Base-by-base conservation (phyloP, 768 basidiomycete species). In the Serendipita sp. region DNA sequence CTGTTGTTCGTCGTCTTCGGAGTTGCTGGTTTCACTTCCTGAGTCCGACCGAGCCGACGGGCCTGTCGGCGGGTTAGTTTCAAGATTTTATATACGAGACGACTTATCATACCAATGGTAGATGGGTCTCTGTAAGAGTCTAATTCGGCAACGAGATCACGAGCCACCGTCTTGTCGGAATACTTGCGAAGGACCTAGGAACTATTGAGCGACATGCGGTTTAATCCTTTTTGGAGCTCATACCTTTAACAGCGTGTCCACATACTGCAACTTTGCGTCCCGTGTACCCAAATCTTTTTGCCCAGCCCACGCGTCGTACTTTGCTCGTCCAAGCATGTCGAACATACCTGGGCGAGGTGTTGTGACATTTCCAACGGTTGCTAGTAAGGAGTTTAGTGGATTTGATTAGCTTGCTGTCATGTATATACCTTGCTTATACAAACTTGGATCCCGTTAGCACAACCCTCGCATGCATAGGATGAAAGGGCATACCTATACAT, bases 271-370 rank as follows among this genome's bases (percentile, higher is more conserved):
- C 75, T 91, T 94, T 2, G 94, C 92, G 70, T 94, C 88, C 63
- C 80, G 80, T 28, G 81, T 72, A 67, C 86, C 83, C 45, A 93
- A 72, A 68, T 92, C 91, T 68, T 85, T 87, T 72, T 94, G 91
- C 72, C 93, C 95, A 54, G 88, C 86, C 94, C 94, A 97, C 48
- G 89, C 89, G 76, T 94, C 92, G 91, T 93, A 96, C 77, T 97
- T 97, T 23, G 93, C 92, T 68, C 92, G 79, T 46, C 89, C 90
- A 4, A 96, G 77, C 83, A 95, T 85, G 72, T 97, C 93, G 77
- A 85, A 90, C 10, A 96, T 83, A 8, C 87, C 88, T 11, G 93
- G 93, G 44, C 93, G 80, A 13, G 85, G 76, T 7, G 81, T 75
- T 60, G 82, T 81, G 56, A 94, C 89, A 75, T 97, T 91, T 32